Base-by-base conservation (phyloP, 805 yeast genomes). In the Kuraishia cidri region DNA sequence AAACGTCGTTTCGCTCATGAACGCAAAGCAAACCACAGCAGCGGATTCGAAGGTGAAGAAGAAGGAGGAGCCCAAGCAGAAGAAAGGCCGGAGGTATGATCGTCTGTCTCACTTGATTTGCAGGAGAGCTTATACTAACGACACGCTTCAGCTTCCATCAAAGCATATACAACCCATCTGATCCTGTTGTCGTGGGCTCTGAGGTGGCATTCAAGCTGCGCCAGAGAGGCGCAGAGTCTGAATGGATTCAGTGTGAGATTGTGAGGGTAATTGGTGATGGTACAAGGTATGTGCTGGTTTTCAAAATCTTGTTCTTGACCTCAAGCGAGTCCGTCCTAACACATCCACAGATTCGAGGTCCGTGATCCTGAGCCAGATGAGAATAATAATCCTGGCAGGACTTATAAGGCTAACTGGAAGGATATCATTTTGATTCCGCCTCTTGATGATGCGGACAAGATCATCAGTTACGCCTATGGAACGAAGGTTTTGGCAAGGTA, bases 281-380 rank as follows among this genome's bases (percentile, higher is more conserved):
- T 1, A 60, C 64, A 2, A 59, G 50, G 48, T 46, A 39, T 14
- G 41, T 47, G 44, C 20, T 4, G n/a, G n/a, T n/a, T n/a, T n/a
- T n/a, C n/a, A n/a, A n/a, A n/a, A 3, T 27, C 22, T n/a, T 25
- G 10, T 20, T 26, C n/a, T 6, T 13, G 6, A 5, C 9, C 7
- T 9, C 15, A 9, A 6, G 20, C 16, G 11, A 10, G 6, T 24
- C 25, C 23, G 33, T 37, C 30, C 40, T 49, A 10, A 45, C 37
- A 54, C 13, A n/a, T n/a, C n/a, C 34, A 43, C 5, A 67, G 73
- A 37, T 87, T 79, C 51, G 97, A 92, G 56, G 88, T 92, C n/a
- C 75, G 85, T 45, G 98, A 92, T 54, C 96, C 97, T 0, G 98
- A 92, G 48, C 97, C 98, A 0, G 98, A 92, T 48, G 97, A 90